A percentile compares a stretch with the other conserved stretches of the same genome.
These are phyloP conservation scores for Trichoderma harzianum DNA, from an alignment of 2,329 filamentous ascomycete species.

Conservation along the genomic window DNA sequence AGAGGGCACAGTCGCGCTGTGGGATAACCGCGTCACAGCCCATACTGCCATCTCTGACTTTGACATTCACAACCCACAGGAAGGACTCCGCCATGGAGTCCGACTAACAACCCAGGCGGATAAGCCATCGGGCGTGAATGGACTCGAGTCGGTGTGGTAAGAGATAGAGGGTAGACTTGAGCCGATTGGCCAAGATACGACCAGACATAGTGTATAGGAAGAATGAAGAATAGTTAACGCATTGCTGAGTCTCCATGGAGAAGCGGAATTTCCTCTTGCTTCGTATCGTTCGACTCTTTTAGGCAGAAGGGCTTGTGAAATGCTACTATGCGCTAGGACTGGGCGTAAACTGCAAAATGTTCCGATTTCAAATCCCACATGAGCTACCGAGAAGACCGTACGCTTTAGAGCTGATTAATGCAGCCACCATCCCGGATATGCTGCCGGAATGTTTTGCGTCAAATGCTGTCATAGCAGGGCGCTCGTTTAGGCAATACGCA, in stretches of 20 bases:
- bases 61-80: conserved; percentile 8
- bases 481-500: background rate
- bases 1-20: conserved; percentile 47
- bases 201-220: background rate
- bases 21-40: conserved; percentile 40
- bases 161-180: background rate
- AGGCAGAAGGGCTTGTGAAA: background rate
- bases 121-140: conserved; percentile 4
- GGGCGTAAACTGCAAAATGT: background rate
- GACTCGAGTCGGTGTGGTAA: conserved; percentile 9
- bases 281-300: background rate
- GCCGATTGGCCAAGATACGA: background rate
- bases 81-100: conserved; percentile 10
- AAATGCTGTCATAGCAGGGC: background rate
- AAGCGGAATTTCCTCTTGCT: background rate
- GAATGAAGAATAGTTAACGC: background rate
- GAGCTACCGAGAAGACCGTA: background rate
- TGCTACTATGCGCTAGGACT: background rate
- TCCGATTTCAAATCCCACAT: background rate
- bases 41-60: conserved; percentile 14
- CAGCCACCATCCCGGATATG: background rate
- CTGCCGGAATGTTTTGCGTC: background rate
- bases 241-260: background rate
- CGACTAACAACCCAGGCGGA: conserved; percentile 14
- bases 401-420: background rate